phyloP scores from a whole-genome alignment of 1,284 basidiomycete genomes.

The Cryptococcus sp. region DNA sequence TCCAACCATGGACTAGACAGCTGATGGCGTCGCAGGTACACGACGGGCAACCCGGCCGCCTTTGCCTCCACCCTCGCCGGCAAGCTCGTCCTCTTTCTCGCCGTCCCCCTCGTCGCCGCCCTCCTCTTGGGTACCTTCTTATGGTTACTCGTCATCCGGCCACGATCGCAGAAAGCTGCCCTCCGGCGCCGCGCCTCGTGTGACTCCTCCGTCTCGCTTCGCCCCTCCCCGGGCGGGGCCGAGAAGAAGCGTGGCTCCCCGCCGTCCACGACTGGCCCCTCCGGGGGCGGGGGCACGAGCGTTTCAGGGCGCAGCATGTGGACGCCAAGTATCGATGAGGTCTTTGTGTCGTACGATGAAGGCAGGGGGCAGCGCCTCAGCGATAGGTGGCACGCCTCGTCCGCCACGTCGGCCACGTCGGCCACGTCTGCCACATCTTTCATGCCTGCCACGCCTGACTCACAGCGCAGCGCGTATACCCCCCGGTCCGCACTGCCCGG shows the following conservation, averaged over 20 bases:
- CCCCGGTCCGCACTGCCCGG: background rate
- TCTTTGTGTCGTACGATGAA: slow-evolving; percentile 25
- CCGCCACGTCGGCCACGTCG: slow-evolving; percentile 9
- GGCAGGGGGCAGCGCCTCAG: slow-evolving; percentile 14
- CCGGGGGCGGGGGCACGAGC: background rate
- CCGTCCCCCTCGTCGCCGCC: slow-evolving; percentile 18
- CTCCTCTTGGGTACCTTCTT: slow-evolving; percentile 3
- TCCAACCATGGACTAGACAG: too few relatives aligned
- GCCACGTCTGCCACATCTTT: too few relatives aligned
- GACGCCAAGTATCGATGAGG: slow-evolving; percentile 7
- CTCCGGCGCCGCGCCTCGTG: background rate
- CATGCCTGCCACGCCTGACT: slow-evolving; percentile 4
- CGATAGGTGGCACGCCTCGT: slow-evolving; percentile 14
- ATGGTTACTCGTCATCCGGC: slow-evolving; percentile 11
- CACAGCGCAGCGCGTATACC: background rate
- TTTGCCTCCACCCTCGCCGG: slow-evolving; percentile 24
- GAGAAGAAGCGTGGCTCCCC: slow-evolving; percentile 1
- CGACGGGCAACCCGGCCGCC: background rate
- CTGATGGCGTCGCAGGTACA: background rate
- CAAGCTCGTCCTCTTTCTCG: slow-evolving; percentile 24
- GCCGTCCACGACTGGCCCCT: background rate
- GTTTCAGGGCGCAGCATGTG: background rate
- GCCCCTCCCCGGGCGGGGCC: background rate
- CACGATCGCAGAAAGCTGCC: too few relatives aligned
- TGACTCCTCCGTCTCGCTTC: slow-evolving; percentile 7